Evolutionary conservation across 2,329 filamentous ascomycete genomes (phyloP), one percentile per base, ranked within the genome.

Genomic region (Aureobasidium subglaciale): DNA sequence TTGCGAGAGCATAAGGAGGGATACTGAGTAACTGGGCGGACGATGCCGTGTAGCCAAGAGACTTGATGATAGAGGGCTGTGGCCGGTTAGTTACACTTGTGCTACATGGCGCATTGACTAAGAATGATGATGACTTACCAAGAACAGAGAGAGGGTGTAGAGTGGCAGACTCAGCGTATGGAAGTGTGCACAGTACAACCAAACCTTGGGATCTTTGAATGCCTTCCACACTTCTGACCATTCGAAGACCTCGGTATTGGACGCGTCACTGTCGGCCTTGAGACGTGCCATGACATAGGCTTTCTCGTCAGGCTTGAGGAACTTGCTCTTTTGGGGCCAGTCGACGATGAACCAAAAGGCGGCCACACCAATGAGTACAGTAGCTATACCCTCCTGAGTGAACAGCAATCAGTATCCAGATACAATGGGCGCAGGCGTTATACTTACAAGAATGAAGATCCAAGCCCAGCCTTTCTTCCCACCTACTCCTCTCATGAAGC

Each of bases 171-270:
- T 86, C 75, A 89, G 83, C 5, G 85, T 88, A 65, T 90, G 86
- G 62, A 88, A 89, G 0, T 78, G 80, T 0, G 88, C 66, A 0
- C 85, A 84, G 60, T 90, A 90, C 0, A 90, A 74, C 83, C 83
- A 88, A 63, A 84, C 84, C 64, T 85, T 88, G 1, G 81, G 79
- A 62, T 91, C 85, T 13, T 75, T 80, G 37, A 88, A 67, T 0
- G 87, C 86, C 16, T 80, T 73, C 22, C 68, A 56, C 0, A 90
- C 87, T 18, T 84, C 83, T 0, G 61, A 67, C 88, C 87, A 91
- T 3, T 72, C 79, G 63, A 91, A 90, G 0, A 71, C 65, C 61
- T 92, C 87, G 45, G 84, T 73, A 5, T 83, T 79, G 0, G 82
- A 88, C 0, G 85, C 82, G 63, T 90, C 86, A 59, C 80, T 84